Conservation (phyloP, 1,284 basidiomycete species). For the Ustilago curta region DNA sequence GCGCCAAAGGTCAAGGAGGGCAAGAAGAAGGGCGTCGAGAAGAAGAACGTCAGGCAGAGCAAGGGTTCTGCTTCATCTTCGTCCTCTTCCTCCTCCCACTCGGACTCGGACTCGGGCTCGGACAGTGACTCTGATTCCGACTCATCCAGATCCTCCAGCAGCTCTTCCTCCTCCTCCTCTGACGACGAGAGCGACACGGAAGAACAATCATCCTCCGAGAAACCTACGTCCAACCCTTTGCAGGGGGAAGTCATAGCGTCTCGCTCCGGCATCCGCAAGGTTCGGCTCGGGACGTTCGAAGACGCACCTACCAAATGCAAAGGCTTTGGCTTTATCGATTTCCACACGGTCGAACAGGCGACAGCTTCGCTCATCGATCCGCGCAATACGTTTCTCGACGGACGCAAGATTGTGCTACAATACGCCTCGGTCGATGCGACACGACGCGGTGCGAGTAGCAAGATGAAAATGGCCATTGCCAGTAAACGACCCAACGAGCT, state of each 20-base stretch:
- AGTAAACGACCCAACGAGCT: constrained; percentile 4
- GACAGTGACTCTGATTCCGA: constrained; percentile 64
- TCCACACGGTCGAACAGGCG: constrained; percentile 81
- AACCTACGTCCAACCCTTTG: background rate
- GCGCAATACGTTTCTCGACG: constrained; percentile 85
- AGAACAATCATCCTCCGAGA: background rate
- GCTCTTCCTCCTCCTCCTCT: constrained; percentile 42
- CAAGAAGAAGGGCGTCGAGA: constrained; percentile 18
- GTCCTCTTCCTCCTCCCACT: constrained; percentile 1
- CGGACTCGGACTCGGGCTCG: constrained; percentile 14
- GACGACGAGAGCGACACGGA: constrained; percentile 45
- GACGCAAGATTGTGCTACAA: constrained; percentile 87
- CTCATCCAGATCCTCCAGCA: background rate
- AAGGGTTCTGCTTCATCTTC: constrained; percentile 47
- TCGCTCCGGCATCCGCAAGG: constrained; percentile 80
- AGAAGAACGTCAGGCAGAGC: constrained; percentile 26
- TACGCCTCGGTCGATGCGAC: constrained; percentile 87
- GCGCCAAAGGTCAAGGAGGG: constrained; percentile 14
- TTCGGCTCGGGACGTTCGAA: constrained; percentile 94
- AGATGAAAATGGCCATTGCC: constrained; percentile 2
- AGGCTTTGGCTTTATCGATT: constrained; percentile 93
- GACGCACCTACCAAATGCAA: constrained; percentile 88
- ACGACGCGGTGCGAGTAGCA: constrained; percentile 63
- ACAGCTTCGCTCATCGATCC: constrained; percentile 85
- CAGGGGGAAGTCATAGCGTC: constrained; percentile 22